Evolutionary conservation across 139 green algal species (phyloP), one percentile per base, ranked within the genome.

Genomic region (Nannochloris sp.): DNA sequence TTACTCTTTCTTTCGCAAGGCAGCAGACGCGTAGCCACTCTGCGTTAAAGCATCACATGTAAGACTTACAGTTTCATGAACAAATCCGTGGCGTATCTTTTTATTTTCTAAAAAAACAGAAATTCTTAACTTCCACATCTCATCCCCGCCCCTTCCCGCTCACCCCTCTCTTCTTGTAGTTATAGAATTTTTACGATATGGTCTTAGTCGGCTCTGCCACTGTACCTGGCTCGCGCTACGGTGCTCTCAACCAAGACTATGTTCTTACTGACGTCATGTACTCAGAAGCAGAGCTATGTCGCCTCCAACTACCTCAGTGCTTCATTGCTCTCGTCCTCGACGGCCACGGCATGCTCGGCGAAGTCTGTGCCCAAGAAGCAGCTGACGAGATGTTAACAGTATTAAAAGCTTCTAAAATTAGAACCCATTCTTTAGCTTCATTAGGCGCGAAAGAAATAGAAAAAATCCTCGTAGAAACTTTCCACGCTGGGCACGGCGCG

Each of bases 311-410:
- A 19, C 42, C 42, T 19, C 42, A 51, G 42, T 51, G 42, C 5
- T 7, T 54, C 6, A 25, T 64, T 0, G 56, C 56, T 30, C 12
- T 54, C 6, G 56, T 64, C 5, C 12, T 64, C 19, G 64, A 57
- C 67, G 78, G 78, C 4, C 79, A 85, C 29, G 79, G 79, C 23
- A 76, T 85, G 72, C 64, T 85, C 5, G 79, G 79, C 0, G 79
- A 85, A 56, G 0, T 51, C 2, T 46, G 62, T 3, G 68, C 79
- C 1, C n/a, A 44, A 6, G 25, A 48, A 6, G 76, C 67, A 4
- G 72, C 66, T 8, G 13, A 32, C 1, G 64, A 59, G 10, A 60
- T 85, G 8, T 42, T 82, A 34, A 13, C 46, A 4, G 55, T 65
- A 23, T 47, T 81, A 1, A 30, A 35, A 31, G 19, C 46, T 24